Percentiles rank a stretch among this genome's conserved stretches.
Conservation (phyloP, 352 stramenopile species). For the Globisporangium paroecandrum region DNA sequence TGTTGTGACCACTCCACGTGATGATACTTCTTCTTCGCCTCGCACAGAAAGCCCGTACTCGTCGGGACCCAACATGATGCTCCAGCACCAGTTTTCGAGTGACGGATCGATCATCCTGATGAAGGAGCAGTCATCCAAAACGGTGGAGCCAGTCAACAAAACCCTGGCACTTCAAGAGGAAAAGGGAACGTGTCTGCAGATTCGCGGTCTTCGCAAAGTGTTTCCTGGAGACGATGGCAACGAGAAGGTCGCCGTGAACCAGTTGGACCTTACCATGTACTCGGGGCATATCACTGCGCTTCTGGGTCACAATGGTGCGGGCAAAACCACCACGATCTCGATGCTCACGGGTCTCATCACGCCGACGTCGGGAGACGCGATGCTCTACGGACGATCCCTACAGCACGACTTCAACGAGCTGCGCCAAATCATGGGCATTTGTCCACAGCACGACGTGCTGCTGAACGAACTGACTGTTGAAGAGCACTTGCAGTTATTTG, state of each 20-base stretch:
- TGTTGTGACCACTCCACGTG: slow-evolving; percentile 1
- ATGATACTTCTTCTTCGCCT: slow-evolving; percentile 15
- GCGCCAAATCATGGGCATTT: slow-evolving; percentile 93
- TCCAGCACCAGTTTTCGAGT: slow-evolving; percentile 29
- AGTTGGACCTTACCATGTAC: slow-evolving; percentile 80
- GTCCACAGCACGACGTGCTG: slow-evolving; percentile 96
- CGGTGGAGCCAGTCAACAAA: slow-evolving; percentile 41
- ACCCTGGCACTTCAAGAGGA: slow-evolving; percentile 38
- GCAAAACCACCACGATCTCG: slow-evolving; percentile 83
- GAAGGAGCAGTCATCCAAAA: slow-evolving; percentile 10
- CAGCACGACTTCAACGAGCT: slow-evolving; percentile 81
- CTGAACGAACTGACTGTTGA: slow-evolving; percentile 93
- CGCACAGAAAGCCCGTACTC: slow-evolving; percentile 24
- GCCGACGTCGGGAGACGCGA: slow-evolving; percentile 53
- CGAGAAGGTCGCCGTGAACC: slow-evolving; percentile 66
- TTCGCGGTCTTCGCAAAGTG: slow-evolving; percentile 42
- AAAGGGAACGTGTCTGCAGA: slow-evolving; percentile 44
- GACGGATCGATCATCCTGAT: slow-evolving; percentile 31
- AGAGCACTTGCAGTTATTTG: slow-evolving; percentile 94
- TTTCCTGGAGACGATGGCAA: slow-evolving; percentile 57
- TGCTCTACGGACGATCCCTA: slow-evolving; percentile 70
- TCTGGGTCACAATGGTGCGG: slow-evolving; percentile 54
- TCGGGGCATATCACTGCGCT: slow-evolving; percentile 84
- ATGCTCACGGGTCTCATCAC: slow-evolving; percentile 86
- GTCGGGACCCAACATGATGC: slow-evolving; percentile 14